Base-by-base conservation (phyloP, 1,139 yeast species). In the Candida neerlandica region DNA sequence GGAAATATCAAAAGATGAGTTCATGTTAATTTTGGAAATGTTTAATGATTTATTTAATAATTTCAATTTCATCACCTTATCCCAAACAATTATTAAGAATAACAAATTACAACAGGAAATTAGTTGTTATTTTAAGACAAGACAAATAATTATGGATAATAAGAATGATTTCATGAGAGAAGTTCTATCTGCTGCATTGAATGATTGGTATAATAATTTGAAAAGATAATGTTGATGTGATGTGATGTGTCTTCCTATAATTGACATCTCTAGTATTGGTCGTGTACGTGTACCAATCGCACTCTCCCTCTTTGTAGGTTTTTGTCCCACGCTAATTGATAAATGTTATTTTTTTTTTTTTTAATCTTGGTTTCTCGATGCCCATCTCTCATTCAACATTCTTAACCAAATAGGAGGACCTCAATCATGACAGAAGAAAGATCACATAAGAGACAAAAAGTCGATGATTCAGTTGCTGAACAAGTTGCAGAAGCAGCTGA, bases 401-500 rank as follows among this genome's bases (percentile, higher is more conserved):
- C 37, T 16, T 23, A 37, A 4, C 9, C 16, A n/a, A 29, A 18
- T 5, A 6, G 18, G 23, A 18, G 9, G n/a, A 16, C 29, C 6
- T 12, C n/a, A n/a, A 32, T 21, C 27, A 33, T 21, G 27, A 16
- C 26, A 21, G 60, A 54, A 23, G 59, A 56, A 41, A 58, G 64
- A 53, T 48, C 60, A 45, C 47, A 42, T 41, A 62, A 61, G 53
- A 61, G 58, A 48, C 63, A 61, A 47, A 49, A 47, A 16, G 45
- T 43, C 11, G 53, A 53, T 12, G 62, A 61, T 10, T 59, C 63
- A 10, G 48, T 55, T 47, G 66, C 66, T 4, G 66, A 62, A 41
- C 48, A 49, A 34, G 63, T 62, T 6, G 66, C 66, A 1, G 66
- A 62, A 45, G 57, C 55, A 12, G 86, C 88, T 2, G 88, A 82